These are phyloP conservation scores for Candida nanaspora DNA, from an alignment of 805 yeast species.

Conservation along the genomic window DNA sequence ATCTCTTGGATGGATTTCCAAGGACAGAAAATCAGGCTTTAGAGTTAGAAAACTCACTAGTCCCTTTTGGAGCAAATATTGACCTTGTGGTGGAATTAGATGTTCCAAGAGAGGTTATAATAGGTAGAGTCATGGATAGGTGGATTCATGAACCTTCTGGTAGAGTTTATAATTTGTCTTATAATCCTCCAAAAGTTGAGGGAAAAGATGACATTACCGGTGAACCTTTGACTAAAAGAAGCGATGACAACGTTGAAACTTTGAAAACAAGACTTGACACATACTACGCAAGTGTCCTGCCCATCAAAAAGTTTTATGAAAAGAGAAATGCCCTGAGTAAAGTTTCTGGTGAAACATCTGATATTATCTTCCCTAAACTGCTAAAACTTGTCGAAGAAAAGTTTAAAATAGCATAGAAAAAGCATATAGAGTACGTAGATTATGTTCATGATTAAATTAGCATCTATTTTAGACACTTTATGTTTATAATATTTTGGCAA, in stretches of 20 bases:
- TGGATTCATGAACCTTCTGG: constrained; percentile 85
- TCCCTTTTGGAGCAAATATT: constrained; percentile 32
- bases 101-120: constrained; percentile 79
- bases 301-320: constrained; percentile 58
- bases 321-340: constrained; percentile 40
- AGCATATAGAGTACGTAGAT: no score
- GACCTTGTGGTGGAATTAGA: constrained; percentile 80
- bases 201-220: constrained; percentile 88
- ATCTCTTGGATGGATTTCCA: constrained; percentile 92
- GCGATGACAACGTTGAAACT: constrained; percentile 75
- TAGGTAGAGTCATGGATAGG: constrained; percentile 75
- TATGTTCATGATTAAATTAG: no score
- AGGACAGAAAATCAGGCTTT: constrained; percentile 70
- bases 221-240: constrained; percentile 70
- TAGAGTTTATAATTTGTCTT: constrained; percentile 75
- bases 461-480: no score
- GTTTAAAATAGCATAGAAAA: constrained; percentile 10
- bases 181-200: constrained; percentile 81
- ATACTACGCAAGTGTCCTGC: constrained; percentile 52
- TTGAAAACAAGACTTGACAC: constrained; percentile 59
- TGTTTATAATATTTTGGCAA: no score
- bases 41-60: constrained; percentile 40
- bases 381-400: constrained; percentile 28
- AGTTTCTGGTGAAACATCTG: constrained; percentile 76
- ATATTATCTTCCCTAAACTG: constrained; percentile 73